phyloP scores from a whole-genome alignment of 306 rosid species.

The Geum urbanum region DNA sequence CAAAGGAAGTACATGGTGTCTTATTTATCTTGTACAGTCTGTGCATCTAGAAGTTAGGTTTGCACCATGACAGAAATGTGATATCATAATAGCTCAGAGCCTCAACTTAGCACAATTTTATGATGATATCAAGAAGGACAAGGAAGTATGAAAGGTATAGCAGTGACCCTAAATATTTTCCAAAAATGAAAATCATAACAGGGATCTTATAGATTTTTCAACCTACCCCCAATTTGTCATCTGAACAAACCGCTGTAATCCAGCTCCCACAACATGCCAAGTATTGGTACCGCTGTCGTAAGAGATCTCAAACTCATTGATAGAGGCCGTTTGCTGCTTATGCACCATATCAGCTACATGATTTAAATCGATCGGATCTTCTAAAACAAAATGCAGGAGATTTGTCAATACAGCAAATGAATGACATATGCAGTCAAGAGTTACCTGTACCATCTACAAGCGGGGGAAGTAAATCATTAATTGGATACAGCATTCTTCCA shows the following conservation, averaged over 20 bases:
- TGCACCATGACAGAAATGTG: neutral
- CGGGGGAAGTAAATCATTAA: conserved; percentile 7
- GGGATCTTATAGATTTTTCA: conserved; percentile 17
- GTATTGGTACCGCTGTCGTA: conserved; percentile 48
- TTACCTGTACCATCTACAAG: conserved; percentile 9
- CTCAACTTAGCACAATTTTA: neutral
- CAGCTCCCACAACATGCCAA: conserved; percentile 85
- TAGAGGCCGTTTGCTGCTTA: conserved; percentile 69
- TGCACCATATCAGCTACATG: conserved; percentile 65
- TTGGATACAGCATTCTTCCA: neutral
- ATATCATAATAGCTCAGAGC: conserved; percentile 6
- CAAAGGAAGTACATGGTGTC: neutral
- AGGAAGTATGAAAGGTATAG: conserved; percentile 5
- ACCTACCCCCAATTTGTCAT: conserved; percentile 96
- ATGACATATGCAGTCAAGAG: neutral
- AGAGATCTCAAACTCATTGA: conserved; percentile 74
- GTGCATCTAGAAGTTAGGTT: conserved; percentile 8
- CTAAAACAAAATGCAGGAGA: conserved; percentile 43
- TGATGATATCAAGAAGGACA: neutral
- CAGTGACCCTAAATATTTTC: conserved; percentile 14
- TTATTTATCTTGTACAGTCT: neutral
- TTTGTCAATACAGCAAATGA: conserved; percentile 23
- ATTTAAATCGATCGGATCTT: conserved; percentile 45
- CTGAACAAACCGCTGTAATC: conserved; percentile 87
- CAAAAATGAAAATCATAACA: conserved; percentile 8